A percentile compares a stretch with the other conserved stretches of the same genome.
Evolutionary conservation across 257 asterid species (phyloP).

Genomic region (Misopates orontium): DNA sequence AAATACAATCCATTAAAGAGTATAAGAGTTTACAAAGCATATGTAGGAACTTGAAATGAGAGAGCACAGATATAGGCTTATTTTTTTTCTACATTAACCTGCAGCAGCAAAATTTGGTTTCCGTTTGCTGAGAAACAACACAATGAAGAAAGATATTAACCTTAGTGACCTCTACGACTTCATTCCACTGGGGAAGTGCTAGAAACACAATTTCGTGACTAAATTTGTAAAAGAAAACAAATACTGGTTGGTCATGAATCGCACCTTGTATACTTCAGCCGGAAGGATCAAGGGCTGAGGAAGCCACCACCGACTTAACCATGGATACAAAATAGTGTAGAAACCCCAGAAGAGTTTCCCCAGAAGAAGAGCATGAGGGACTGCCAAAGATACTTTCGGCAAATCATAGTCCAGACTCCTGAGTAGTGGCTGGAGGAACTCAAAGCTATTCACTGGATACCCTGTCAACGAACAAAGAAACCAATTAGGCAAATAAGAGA

Average conservation of each 20-base stretch:
- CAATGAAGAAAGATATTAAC: background rate
- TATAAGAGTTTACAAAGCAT: background rate
- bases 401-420: slow-evolving; percentile 69
- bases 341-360: slow-evolving; percentile 66
- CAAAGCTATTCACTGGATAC: slow-evolving; percentile 84
- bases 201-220: slow-evolving; percentile 4
- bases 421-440: slow-evolving; percentile 73
- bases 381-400: slow-evolving; percentile 65
- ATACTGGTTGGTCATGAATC: slow-evolving; percentile 11
- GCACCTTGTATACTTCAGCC: slow-evolving; percentile 88
- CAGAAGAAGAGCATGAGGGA: slow-evolving; percentile 69
- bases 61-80: background rate
- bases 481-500: slow-evolving; percentile 4
- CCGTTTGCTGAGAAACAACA: background rate
- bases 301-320: slow-evolving; percentile 68
- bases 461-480: slow-evolving; percentile 49
- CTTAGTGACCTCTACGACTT: background rate
- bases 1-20: no score
- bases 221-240: background rate
- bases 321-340: slow-evolving; percentile 73
- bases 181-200: background rate
- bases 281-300: slow-evolving; percentile 95
- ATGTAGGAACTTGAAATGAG: background rate
- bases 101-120: background rate
- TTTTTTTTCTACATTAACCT: background rate